A percentile compares a stretch with the other conserved stretches of the same genome.
Conservation (phyloP, 169 alveolate genomes). For the Ichthyophthirius multifiliis region DNA sequence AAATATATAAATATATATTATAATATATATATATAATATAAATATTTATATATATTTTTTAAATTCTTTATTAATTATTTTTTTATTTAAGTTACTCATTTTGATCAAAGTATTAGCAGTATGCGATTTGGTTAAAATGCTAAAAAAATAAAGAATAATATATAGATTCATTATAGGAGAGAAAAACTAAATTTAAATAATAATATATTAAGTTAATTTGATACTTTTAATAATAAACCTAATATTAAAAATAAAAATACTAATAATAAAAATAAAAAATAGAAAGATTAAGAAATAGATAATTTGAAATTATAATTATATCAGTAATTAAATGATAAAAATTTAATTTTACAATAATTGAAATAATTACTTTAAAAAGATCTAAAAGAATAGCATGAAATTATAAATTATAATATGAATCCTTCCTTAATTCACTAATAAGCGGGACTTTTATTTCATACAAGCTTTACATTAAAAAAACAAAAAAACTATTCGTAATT, state of each 20-base stretch:
- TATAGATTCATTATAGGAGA: background rate
- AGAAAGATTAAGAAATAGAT: constrained; percentile 3
- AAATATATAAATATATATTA: no score
- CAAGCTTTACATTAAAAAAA: background rate
- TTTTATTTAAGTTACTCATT: constrained; percentile 25
- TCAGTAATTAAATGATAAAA: background rate
- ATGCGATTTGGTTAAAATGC: constrained; percentile 76
- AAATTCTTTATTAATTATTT: background rate
- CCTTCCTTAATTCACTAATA: background rate
- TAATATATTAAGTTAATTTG: background rate
- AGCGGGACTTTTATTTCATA: background rate
- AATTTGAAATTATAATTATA: background rate
- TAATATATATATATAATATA: no score
- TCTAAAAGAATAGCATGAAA: background rate
- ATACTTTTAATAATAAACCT: no score
- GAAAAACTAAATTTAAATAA: background rate
- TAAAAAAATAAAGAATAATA: constrained; percentile 57
- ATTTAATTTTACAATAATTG: background rate
- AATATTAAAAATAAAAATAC: no score
- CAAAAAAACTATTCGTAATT: background rate
- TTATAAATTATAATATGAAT: background rate
- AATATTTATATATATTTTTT: no score
- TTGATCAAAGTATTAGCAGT: constrained; percentile 69
- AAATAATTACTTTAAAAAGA: background rate
- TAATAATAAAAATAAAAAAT: no score